Conservation (phyloP, 306 rosid species). For the Calophaca sinica region DNA sequence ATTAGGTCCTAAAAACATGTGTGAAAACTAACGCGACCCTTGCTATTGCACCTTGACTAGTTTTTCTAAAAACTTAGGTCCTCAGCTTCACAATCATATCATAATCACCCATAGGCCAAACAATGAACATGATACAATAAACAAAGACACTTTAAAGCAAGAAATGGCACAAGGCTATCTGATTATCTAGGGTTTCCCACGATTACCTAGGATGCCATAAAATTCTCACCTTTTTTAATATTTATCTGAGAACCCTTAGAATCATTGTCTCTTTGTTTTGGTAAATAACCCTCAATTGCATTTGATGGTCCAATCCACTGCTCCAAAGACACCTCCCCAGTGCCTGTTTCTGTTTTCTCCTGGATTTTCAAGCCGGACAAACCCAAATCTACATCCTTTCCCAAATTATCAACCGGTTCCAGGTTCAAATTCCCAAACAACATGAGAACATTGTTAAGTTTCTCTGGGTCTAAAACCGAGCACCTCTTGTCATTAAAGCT, state of each 20-base stretch:
- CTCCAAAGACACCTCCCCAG: constrained; percentile 65
- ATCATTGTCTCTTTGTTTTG: constrained; percentile 54
- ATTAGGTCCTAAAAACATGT: no score
- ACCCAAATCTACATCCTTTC: constrained; percentile 63
- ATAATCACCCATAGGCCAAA: constrained; percentile 30
- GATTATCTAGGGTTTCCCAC: constrained; percentile 16
- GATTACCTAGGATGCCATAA: constrained; percentile 18
- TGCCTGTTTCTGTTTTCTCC: constrained; percentile 61
- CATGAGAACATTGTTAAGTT: constrained; percentile 58
- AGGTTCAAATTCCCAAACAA: constrained; percentile 56
- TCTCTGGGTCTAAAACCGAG: constrained; percentile 57
- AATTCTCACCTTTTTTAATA: constrained; percentile 64
- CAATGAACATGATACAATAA: constrained; percentile 34
- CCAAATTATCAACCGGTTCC: constrained; percentile 48
- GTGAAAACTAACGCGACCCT: no score
- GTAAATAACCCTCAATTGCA: constrained; percentile 97
- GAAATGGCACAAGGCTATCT: no score
- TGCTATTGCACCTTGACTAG: no score
- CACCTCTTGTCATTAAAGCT: constrained; percentile 74
- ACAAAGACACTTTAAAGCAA: constrained; percentile 10
- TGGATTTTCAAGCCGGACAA: constrained; percentile 66
- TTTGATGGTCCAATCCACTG: constrained; percentile 86
- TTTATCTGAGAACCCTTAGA: constrained; percentile 52
- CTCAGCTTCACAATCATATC: constrained; percentile 24
- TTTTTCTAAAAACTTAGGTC: constrained; percentile 35